Percentiles rank a stretch among this genome's conserved stretches.
These are phyloP conservation scores for Plasmodium fragile DNA, from an alignment of 169 alveolate genomes.

Conservation along the genomic window DNA sequence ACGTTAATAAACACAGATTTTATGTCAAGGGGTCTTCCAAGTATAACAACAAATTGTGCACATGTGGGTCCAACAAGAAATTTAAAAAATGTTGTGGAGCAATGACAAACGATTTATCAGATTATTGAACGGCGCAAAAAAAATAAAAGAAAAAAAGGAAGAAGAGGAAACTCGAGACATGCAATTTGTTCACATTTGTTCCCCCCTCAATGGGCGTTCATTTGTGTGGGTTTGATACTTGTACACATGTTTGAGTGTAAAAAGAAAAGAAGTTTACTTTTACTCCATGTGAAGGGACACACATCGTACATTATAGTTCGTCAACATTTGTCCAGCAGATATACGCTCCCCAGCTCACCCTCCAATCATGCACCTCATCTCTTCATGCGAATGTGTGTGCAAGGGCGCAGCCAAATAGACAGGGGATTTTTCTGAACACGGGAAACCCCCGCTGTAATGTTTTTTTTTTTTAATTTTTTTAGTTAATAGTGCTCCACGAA, in stretches of 20 bases:
- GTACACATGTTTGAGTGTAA: neutral
- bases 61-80: conserved; percentile 59
- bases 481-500: neutral
- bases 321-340: neutral
- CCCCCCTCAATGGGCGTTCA: neutral
- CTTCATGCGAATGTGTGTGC: neutral
- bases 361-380: neutral
- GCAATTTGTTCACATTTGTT: neutral
- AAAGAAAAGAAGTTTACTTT: neutral
- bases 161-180: neutral
- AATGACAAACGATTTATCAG: conserved; percentile 31
- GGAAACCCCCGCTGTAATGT: neutral
- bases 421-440: neutral
- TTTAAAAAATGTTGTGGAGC: conserved; percentile 65
- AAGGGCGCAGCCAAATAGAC: neutral
- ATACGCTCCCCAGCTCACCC: neutral
- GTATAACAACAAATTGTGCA: conserved; percentile 58
- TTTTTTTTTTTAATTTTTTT: neutral
- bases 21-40: conserved; percentile 61
- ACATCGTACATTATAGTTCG: neutral
- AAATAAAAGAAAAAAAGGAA: neutral
- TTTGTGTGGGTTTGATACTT: neutral
- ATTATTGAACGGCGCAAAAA: neutral
- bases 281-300: neutral
- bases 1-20: conserved; percentile 26